A percentile compares a stretch with the other conserved stretches of the same genome.
phyloP scores from a whole-genome alignment of 1,284 basidiomycete genomes.

The Stygiomarasmius scandens region DNA sequence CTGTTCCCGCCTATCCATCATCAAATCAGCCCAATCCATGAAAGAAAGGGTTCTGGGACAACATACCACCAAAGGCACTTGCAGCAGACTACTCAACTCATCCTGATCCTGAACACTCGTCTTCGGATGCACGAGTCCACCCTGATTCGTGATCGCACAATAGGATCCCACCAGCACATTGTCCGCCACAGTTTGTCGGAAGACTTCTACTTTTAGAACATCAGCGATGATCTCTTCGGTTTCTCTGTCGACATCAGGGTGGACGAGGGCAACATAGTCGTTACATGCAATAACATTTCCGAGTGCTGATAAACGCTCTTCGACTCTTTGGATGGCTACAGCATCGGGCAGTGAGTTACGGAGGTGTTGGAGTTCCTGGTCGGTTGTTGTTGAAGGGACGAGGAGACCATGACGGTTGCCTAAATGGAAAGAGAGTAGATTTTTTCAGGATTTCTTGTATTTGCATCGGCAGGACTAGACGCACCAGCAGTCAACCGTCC shows the following conservation, averaged over 20 bases:
- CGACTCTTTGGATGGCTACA: slow-evolving; percentile 93
- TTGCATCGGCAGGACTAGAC: slow-evolving; percentile 12
- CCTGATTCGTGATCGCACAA: slow-evolving; percentile 94
- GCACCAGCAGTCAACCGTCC: slow-evolving; percentile 90
- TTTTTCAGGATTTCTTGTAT: neutral
- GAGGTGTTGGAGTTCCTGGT: slow-evolving; percentile 97
- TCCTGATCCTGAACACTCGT: slow-evolving; percentile 98
- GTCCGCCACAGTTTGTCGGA: slow-evolving; percentile 95
- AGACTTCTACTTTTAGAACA: slow-evolving; percentile 98
- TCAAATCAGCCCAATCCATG: neutral
- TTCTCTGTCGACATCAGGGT: slow-evolving; percentile 97
- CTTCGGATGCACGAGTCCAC: slow-evolving; percentile 96
- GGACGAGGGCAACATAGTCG: slow-evolving; percentile 95
- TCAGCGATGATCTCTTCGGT: slow-evolving; percentile 99
- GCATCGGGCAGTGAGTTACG: slow-evolving; percentile 94
- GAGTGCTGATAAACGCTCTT: slow-evolving; percentile 94
- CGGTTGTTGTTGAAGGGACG: slow-evolving; percentile 94
- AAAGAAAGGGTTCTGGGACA: neutral
- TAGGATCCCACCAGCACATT: slow-evolving; percentile 98
- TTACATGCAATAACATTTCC: slow-evolving; percentile 99
- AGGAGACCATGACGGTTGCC: slow-evolving; percentile 96
- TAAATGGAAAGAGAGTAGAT: slow-evolving; percentile 25
- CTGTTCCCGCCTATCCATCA: slow-evolving; percentile 81
- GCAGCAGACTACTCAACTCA: slow-evolving; percentile 92
- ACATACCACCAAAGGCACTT: slow-evolving; percentile 92